Base-by-base conservation (phyloP, 2,329 filamentous ascomycete genomes). In the Alternaria consortialis region DNA sequence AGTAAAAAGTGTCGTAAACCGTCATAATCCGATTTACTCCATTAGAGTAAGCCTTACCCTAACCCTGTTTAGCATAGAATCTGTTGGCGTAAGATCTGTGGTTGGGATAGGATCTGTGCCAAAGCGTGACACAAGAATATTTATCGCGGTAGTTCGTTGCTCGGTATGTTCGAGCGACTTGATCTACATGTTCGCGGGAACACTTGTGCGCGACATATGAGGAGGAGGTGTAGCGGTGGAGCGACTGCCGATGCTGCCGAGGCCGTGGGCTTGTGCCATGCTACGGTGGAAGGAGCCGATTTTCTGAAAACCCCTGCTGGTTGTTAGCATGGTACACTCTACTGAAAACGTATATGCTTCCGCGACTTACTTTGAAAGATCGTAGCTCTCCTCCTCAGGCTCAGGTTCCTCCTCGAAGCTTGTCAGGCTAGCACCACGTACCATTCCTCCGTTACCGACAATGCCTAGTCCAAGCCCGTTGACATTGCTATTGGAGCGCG, bases 301-400 rank as follows among this genome's bases (percentile, higher is more conserved):
- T 34, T 81, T 81, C 63, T 83, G 81, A 71, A 84, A 84, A 25
- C 82, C 82, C 74, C 82, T 84, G 61, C 25, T 13, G 43, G 34
- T 0, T 29, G 58, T 77, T 64, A 77, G 69, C 32, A 50, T 56
- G 7, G 13, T 4, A 17, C 0, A 2, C 3, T 50, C 12, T 25
- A 25, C 4, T 7, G 0, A 5, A 9, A 11, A 5, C 0, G 13
- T 2, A 12, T n/a, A 25, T 8, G 17, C 11, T 6, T 32, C 29
- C 12, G 39, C 13, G 15, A 76, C 81, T 77, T 74, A 84, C 82
- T 83, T 84, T 46, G 79, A 80, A 46, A 84, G 74, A 74, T 84
- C 82, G 58, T 83, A 83, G 15, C 80, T 79, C 53, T 81, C 81
- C 43, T 83, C 80, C 50, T 80, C 81, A 8, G 78, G 75, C 48